phyloP scores from a whole-genome alignment of 768 basidiomycete species.

The Sarcomyxa edulis region DNA sequence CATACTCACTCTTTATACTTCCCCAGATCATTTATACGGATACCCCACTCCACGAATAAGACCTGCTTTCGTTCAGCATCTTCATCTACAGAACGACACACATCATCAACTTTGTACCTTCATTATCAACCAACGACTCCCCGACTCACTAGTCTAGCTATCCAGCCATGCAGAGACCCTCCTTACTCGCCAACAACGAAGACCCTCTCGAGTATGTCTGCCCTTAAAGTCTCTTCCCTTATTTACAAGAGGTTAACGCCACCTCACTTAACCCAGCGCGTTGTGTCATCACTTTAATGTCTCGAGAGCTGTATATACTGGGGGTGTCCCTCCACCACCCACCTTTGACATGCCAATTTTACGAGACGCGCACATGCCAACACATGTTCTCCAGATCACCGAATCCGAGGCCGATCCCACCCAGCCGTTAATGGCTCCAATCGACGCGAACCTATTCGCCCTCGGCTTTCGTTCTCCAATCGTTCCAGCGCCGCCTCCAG shows the following conservation, averaged over 20 bases:
- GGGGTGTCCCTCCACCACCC: conserved; percentile 25
- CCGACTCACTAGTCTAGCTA: no score
- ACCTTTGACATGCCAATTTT: conserved; percentile 44
- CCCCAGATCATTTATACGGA: no score
- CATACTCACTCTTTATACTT: no score
- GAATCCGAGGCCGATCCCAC: conserved; percentile 18
- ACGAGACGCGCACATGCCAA: conserved; percentile 43
- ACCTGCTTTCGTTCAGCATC: no score
- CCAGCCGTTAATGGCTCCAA: conserved; percentile 44
- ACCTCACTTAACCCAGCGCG: conserved; percentile 34
- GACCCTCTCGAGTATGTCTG: conserved; percentile 8
- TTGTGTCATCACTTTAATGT: conserved; percentile 42
- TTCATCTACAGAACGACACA: no score
- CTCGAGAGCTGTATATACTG: conserved; percentile 12
- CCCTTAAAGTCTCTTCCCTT: conserved; percentile 3
- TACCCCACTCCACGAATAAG: no score
- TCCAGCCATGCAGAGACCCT: no score
- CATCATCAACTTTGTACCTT: no score
- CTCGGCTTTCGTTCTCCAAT: conserved; percentile 29
- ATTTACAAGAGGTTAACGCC: conserved; percentile 2
- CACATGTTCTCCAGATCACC: conserved; percentile 50
- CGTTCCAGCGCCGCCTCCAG: conserved; percentile 27
- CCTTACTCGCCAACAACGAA: conserved; percentile 4
- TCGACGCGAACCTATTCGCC: conserved; percentile 43
- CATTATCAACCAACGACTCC: no score